Percentiles rank a stretch among this genome's conserved stretches.
Conservation (phyloP, 106 monocot genomes). For the Dioscorea zingiberensis region DNA sequence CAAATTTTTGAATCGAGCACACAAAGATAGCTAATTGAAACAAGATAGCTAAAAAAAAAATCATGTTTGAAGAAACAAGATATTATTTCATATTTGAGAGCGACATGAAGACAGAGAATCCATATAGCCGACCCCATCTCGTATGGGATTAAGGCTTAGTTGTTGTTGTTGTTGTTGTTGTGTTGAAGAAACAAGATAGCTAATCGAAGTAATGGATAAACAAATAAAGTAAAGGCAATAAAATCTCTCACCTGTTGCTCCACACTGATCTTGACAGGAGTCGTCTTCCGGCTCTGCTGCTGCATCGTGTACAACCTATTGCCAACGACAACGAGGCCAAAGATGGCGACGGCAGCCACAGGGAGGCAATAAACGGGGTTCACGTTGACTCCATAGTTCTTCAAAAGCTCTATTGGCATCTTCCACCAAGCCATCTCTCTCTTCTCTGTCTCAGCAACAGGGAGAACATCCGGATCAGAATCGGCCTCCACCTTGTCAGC, state of each 20-base stretch:
- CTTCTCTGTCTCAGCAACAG: constrained; percentile 19
- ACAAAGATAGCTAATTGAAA: no score
- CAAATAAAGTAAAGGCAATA: neutral
- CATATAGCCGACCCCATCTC: no score
- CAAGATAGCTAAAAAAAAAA: no score
- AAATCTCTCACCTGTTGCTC: constrained; percentile 46
- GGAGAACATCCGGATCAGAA: neutral
- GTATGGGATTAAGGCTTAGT: no score
- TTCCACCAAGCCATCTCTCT: constrained; percentile 53
- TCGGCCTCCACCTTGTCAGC: neutral
- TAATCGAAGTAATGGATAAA: neutral
- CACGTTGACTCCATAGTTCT: constrained; percentile 28
- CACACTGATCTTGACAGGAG: constrained; percentile 35
- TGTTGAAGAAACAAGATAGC: no score
- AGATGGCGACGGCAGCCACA: constrained; percentile 39
- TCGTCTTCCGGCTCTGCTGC: constrained; percentile 17
- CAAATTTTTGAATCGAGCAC: no score
- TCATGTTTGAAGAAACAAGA: no score
- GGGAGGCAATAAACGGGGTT: constrained; percentile 56
- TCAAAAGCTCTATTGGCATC: constrained; percentile 50
- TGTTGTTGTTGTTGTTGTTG: no score
- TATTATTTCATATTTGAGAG: no score
- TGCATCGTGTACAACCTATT: constrained; percentile 49
- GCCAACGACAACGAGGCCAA: constrained; percentile 46
- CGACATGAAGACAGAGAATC: no score